Evolutionary conservation across 306 rosid species (phyloP), one percentile per base, ranked within the genome.

Genomic region (Leucaena leucocephala): DNA sequence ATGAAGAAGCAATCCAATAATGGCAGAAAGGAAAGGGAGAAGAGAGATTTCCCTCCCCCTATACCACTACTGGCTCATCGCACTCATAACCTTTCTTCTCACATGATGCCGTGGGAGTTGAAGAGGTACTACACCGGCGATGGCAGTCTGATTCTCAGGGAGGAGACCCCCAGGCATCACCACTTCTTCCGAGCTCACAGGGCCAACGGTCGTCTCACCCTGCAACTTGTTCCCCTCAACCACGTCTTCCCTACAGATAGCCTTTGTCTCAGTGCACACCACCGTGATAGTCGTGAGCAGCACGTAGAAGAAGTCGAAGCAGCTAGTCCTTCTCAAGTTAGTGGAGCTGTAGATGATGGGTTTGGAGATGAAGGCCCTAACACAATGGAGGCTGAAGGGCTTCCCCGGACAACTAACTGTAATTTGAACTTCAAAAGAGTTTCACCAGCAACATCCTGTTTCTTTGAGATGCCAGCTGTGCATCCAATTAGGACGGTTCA

Each of bases 161-260:
- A 85, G 78, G 90, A 90, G 82, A 83, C 78, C 61, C 80, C 82
- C 2, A 64, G 57, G 44, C 87, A 73, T 68, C 88, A 78, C 46
- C 92, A 83, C 65, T 88, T 86, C 70, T 80, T 90, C n/a, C 76
- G 80, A 49, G 88, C 90, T 1, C 88, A 88, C 68, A 77, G 92
- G 69, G 83, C 88, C 43, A 75, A 86, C 75, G 92, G 94, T 8
- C 84, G 94, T 4, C 90, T 90, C 40, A 88, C 82, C 22, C 59
- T 90, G 78, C 92, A 88, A 64, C 89, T 90, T 1, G 82, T 88
- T 54, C 85, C 79, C 0, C 33, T 85, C 4, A 85, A 82, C 52
- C 80, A 75, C 35, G 0, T 21, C 14, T 8, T 57, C 3, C 22
- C 2, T n/a, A 3, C 13, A 19, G 9, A 55, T 55, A 21, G 62